Percentiles rank a stretch among this genome's conserved stretches.
These are phyloP conservation scores for Jackrogersella multiformis DNA, from an alignment of 495 filamentous ascomycete genomes.

Conservation along the genomic window DNA sequence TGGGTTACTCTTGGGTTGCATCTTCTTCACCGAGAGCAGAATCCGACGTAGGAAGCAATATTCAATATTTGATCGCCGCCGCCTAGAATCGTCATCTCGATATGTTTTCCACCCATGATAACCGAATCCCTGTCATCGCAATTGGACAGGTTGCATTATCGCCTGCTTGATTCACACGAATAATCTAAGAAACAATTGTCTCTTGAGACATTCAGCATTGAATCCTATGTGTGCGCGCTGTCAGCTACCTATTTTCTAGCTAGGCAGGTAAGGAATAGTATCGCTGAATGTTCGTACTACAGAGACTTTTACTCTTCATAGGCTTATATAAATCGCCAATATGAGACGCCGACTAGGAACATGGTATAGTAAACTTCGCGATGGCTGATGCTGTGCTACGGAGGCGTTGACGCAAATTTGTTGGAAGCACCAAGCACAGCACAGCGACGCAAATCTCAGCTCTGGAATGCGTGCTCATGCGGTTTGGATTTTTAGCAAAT, in stretches of 20 bases:
- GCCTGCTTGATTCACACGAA: neutral
- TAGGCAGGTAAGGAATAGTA: neutral
- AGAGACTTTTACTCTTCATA: neutral
- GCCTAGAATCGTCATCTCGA: constrained; percentile 11
- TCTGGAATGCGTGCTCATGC: constrained; percentile 24
- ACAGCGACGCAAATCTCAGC: neutral
- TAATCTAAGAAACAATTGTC: constrained; percentile 8
- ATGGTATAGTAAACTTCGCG: neutral
- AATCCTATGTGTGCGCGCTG: neutral
- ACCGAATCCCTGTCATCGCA: neutral
- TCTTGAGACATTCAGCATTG: neutral
- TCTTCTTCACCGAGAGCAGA: neutral
- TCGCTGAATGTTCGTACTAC: neutral
- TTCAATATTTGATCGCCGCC: constrained; percentile 6
- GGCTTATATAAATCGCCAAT: neutral
- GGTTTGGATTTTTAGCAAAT: constrained; percentile 23
- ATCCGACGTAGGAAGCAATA: neutral
- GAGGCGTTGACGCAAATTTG: neutral
- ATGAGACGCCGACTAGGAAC: neutral
- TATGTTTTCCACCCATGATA: neutral
- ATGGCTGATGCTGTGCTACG: neutral
- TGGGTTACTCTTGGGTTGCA: constrained; percentile 26
- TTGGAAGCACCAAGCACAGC: neutral
- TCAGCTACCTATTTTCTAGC: too few relatives aligned
- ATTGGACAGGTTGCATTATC: constrained; percentile 2